Evolutionary conservation across 176 grass and related monocot species (phyloP).

Genomic region (Avena eriantha): DNA sequence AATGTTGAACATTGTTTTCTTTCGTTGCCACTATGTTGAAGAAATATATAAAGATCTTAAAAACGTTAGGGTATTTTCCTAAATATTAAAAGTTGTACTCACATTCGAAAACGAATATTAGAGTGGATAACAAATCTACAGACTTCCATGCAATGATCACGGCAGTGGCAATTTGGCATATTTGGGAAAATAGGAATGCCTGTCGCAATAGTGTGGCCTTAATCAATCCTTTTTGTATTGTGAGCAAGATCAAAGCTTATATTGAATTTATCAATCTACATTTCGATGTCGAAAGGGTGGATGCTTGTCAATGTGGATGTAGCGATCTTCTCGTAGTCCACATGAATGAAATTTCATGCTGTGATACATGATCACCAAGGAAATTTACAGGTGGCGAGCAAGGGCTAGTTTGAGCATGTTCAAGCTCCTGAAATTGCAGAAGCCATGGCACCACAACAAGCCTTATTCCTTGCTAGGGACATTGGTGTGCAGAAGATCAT

Average conservation of each 20-base stretch:
- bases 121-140: not conserved
- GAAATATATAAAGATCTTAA: not conserved
- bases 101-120: not conserved
- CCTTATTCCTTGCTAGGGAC: not conserved
- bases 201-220: not conserved
- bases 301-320: not conserved
- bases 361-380: not conserved
- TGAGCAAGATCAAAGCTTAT: not conserved
- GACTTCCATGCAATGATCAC: not conserved
- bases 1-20: not conserved
- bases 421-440: not conserved
- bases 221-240: not conserved
- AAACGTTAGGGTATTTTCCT: not conserved
- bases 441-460: not conserved
- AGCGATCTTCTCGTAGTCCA: not conserved
- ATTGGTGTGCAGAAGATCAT: not conserved
- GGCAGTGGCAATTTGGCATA: not conserved
- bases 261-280: not conserved
- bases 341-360: not conserved
- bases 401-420: not conserved
- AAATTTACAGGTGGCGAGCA: not conserved
- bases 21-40: not conserved
- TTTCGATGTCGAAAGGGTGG: not conserved
- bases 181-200: not conserved
- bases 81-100: not conserved